These are phyloP conservation scores for Heritiera fomes DNA, from an alignment of 345 rosid species.

Conservation along the genomic window DNA sequence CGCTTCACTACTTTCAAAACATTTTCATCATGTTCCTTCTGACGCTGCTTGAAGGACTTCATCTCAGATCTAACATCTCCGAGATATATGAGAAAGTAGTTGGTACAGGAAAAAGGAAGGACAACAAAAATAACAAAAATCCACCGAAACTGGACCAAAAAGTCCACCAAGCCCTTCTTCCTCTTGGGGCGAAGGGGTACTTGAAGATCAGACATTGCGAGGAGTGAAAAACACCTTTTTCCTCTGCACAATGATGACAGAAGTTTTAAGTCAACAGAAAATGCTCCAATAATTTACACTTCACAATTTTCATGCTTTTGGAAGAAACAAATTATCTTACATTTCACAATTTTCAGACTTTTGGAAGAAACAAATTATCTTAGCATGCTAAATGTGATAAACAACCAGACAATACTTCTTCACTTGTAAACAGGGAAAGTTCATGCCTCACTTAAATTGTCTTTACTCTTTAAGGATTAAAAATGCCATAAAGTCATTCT, in stretches of 20 bases:
- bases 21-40: slow-evolving; percentile 90
- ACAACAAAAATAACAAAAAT: slow-evolving; percentile 85
- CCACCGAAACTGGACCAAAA: slow-evolving; percentile 85
- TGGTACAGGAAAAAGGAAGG: slow-evolving; percentile 77
- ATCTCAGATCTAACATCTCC: slow-evolving; percentile 91
- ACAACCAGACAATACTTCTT: background rate
- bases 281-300: background rate
- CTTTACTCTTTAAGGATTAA: slow-evolving; percentile 14
- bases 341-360: background rate
- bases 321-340: background rate
- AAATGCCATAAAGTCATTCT: background rate
- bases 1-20: slow-evolving; percentile 82
- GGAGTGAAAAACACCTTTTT: slow-evolving; percentile 18
- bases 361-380: background rate
- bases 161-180: slow-evolving; percentile 85
- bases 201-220: slow-evolving; percentile 76
- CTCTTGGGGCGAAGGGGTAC: slow-evolving; percentile 86
- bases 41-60: slow-evolving; percentile 85
- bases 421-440: background rate
- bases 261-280: slow-evolving; percentile 17
- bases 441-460: background rate
- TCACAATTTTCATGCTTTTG: background rate
- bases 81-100: slow-evolving; percentile 84
- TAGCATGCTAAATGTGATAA: background rate
- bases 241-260: slow-evolving; percentile 33